Evolutionary conservation across 345 rosid species (phyloP).

Genomic region (Syzygium jambos): DNA sequence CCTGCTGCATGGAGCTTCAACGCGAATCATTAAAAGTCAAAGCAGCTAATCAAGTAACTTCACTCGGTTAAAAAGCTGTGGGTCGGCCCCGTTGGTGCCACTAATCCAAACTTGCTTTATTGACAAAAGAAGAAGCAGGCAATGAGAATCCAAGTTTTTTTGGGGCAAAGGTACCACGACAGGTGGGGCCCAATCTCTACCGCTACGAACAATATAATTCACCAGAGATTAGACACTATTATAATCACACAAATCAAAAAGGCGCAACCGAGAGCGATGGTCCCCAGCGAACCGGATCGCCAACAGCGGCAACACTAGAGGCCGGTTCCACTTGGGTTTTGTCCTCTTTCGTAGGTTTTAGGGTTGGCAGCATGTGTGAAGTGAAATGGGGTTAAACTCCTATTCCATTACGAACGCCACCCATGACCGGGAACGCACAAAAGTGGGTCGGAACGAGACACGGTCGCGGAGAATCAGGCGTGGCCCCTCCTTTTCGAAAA

Average conservation of each 20-base stretch:
- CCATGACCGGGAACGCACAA: background rate
- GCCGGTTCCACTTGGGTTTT: too few relatives aligned
- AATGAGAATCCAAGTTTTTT: slow-evolving; percentile 4
- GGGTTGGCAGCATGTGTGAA: background rate
- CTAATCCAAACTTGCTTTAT: background rate
- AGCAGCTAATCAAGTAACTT: background rate
- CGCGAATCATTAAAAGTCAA: slow-evolving; percentile 1
- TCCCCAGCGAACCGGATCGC: background rate
- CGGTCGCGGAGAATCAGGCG: slow-evolving; percentile 55
- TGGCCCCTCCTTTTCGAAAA: background rate
- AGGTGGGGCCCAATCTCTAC: background rate
- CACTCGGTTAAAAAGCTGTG: background rate
- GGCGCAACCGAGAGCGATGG: background rate
- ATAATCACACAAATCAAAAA: background rate
- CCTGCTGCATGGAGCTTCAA: slow-evolving; percentile 4
- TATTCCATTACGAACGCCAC: background rate
- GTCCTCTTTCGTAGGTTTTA: too few relatives aligned
- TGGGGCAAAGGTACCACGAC: background rate
- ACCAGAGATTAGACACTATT: background rate
- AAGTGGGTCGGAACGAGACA: slow-evolving; percentile 38
- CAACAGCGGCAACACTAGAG: too few relatives aligned
- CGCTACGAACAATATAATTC: background rate
- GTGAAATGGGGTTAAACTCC: background rate
- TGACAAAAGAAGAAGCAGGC: background rate
- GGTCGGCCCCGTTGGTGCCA: background rate